A percentile compares a stretch with the other conserved stretches of the same genome.
Evolutionary conservation across 495 filamentous ascomycete species (phyloP).

Genomic region (Trichoderma erinaceum): DNA sequence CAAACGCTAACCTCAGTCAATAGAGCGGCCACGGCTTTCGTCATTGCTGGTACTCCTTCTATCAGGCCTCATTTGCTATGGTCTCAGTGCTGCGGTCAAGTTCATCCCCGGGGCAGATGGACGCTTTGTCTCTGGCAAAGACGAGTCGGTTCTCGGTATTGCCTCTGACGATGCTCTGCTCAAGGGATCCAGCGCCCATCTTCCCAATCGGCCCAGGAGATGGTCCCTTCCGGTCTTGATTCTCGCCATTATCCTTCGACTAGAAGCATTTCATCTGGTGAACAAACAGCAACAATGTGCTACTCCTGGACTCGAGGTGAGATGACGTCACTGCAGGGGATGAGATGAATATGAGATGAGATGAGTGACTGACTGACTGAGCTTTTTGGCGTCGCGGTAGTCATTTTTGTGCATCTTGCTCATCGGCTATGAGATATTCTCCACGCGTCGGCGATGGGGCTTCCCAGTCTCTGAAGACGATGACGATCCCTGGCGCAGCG

Average conservation of each 20-base stretch:
- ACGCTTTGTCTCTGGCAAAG: conserved; percentile 31
- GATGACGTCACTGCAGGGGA: conserved; percentile 11
- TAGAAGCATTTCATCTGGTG: conserved; percentile 36
- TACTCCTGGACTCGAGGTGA: conserved; percentile 37
- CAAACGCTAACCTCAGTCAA: conserved; percentile 15
- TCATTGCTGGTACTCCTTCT: conserved; percentile 30
- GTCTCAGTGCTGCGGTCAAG: conserved; percentile 33
- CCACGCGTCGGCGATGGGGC: conserved; percentile 22
- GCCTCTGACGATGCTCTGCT: conserved; percentile 15
- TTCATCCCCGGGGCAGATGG: conserved; percentile 43
- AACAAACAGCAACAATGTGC: conserved; percentile 37
- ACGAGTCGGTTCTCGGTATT: not conserved
- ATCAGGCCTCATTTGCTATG: conserved; percentile 33
- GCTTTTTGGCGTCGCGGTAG: conserved; percentile 18
- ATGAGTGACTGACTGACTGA: not conserved
- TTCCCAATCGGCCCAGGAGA: conserved; percentile 39
- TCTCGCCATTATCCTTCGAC: conserved; percentile 34
- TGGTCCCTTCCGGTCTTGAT: conserved; percentile 37
- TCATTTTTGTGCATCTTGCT: conserved; percentile 35
- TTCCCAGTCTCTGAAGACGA: conserved; percentile 25
- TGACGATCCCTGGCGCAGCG: conserved; percentile 34
- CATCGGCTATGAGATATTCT: conserved; percentile 35
- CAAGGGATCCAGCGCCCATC: conserved; percentile 22
- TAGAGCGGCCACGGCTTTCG: conserved; percentile 41
- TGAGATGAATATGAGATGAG: not conserved